Percentiles rank a stretch among this genome's conserved stretches.
Evolutionary conservation across 805 yeast species (phyloP).

Genomic region (Barnettozyma botsteinii): DNA sequence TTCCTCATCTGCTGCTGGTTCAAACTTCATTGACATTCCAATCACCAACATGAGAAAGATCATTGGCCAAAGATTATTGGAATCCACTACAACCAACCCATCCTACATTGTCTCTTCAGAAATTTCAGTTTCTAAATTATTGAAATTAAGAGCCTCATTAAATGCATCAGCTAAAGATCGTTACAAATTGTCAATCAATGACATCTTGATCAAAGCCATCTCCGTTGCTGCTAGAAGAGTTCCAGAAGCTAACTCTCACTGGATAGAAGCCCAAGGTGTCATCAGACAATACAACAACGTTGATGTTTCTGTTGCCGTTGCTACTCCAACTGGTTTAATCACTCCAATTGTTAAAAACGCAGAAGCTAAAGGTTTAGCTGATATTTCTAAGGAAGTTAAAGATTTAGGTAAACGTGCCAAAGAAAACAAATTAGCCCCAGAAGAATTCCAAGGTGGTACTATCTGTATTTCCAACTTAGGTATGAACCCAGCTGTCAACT

Average conservation of each 20-base stretch:
- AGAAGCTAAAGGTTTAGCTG: conserved; percentile 75
- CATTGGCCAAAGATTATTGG: conserved; percentile 81
- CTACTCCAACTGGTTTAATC: conserved; percentile 94
- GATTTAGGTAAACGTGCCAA: conserved; percentile 96
- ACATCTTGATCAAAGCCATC: conserved; percentile 88
- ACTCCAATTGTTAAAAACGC: conserved; percentile 94
- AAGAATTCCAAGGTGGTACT: conserved; percentile 99
- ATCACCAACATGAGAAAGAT: conserved; percentile 89
- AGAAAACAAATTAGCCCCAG: conserved; percentile 86
- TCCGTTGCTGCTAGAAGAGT: conserved; percentile 86
- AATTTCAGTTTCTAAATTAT: conserved; percentile 80
- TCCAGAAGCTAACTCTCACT: conserved; percentile 90
- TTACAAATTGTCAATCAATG: conserved; percentile 90
- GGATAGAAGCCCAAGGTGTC: conserved; percentile 84
- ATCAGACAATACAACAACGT: conserved; percentile 89
- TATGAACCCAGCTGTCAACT: conserved; percentile 90
- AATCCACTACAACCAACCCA: conserved; percentile 84
- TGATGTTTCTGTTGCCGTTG: conserved; percentile 95
- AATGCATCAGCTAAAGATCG: conserved; percentile 81
- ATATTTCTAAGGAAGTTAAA: conserved; percentile 80
- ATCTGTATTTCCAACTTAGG: conserved; percentile 98
- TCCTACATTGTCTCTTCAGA: conserved; percentile 87
- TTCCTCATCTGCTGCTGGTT: conserved; percentile 43
- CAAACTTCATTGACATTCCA: conserved; percentile 75
- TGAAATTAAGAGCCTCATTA: conserved; percentile 86